A percentile compares a stretch with the other conserved stretches of the same genome.
Evolutionary conservation across 768 basidiomycete species (phyloP).

Genomic region (Dioszegia crocea): DNA sequence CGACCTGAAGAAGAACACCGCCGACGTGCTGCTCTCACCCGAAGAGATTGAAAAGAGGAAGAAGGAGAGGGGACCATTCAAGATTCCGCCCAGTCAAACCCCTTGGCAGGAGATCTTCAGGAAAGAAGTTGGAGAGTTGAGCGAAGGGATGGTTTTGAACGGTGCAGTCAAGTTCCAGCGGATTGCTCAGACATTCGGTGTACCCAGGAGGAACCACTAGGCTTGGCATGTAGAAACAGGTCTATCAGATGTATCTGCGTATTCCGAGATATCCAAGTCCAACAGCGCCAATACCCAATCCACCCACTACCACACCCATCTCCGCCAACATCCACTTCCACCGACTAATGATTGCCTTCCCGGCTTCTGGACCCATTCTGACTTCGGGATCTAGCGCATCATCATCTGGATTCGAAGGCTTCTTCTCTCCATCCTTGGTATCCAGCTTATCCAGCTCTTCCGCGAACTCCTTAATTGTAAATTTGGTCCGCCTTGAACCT

Average conservation of each 20-base stretch:
- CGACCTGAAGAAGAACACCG: constrained; percentile 34
- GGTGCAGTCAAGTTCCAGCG: constrained; percentile 45
- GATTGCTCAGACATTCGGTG: constrained; percentile 40
- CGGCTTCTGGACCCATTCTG: constrained; percentile 26
- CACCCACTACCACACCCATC: constrained; percentile 26
- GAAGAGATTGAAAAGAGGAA: constrained; percentile 40
- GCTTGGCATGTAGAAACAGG: background rate
- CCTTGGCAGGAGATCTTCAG: constrained; percentile 50
- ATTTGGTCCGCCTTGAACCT: constrained; percentile 38
- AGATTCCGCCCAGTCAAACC: constrained; percentile 38
- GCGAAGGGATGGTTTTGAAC: constrained; percentile 48
- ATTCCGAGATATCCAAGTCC: background rate
- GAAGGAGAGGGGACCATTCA: constrained; percentile 33
- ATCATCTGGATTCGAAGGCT: constrained; percentile 22
- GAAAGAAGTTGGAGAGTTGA: constrained; percentile 38
- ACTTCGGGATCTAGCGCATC: constrained; percentile 34
- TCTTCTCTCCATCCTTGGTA: constrained; percentile 20
- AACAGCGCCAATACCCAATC: background rate
- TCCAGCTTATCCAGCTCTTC: constrained; percentile 16
- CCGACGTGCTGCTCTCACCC: constrained; percentile 34
- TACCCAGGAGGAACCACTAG: constrained; percentile 40
- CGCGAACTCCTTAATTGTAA: constrained; percentile 29
- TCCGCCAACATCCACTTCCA: constrained; percentile 34
- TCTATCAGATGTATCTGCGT: background rate
- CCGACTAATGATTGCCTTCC: constrained; percentile 21